These are phyloP conservation scores for Xylaria sp. DNA, from an alignment of 2,329 filamentous ascomycete genomes.

Conservation along the genomic window DNA sequence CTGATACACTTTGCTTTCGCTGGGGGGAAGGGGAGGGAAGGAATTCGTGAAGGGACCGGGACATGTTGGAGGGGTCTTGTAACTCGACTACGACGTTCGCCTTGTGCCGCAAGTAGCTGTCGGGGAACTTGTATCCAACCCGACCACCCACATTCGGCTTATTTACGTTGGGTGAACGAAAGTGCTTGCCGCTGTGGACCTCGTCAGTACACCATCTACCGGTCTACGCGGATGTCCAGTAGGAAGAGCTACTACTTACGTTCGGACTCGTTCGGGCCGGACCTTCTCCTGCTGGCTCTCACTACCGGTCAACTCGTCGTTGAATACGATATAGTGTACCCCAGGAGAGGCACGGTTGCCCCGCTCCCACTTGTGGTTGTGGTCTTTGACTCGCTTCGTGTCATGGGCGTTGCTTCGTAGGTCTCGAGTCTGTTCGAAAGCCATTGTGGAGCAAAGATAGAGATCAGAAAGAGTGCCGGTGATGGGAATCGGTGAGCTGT, in stretches of 20 bases:
- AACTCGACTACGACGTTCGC: slow-evolving; percentile 52
- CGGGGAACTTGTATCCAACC: slow-evolving; percentile 42
- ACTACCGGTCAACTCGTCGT: slow-evolving; percentile 40
- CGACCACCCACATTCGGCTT: slow-evolving; percentile 47
- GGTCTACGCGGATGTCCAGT: background rate
- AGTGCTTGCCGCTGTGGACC: slow-evolving; percentile 25
- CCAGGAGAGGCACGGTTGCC: slow-evolving; percentile 52
- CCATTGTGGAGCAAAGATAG: slow-evolving; percentile 39
- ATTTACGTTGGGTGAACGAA: slow-evolving; percentile 50
- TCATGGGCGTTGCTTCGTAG: slow-evolving; percentile 57
- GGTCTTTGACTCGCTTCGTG: slow-evolving; percentile 58
- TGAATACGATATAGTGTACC: slow-evolving; percentile 28
- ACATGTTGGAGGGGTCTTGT: slow-evolving; percentile 50
- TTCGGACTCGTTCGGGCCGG: slow-evolving; percentile 50
- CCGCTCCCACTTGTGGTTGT: slow-evolving; percentile 55
- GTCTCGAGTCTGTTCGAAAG: slow-evolving; percentile 53
- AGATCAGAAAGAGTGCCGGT: background rate
- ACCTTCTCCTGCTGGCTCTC: slow-evolving; percentile 51
- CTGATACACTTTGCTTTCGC: slow-evolving; percentile 46
- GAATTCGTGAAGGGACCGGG: slow-evolving; percentile 52
- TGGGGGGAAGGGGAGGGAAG: slow-evolving; percentile 43
- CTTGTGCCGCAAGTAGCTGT: slow-evolving; percentile 50
- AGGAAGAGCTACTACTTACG: slow-evolving; percentile 46
- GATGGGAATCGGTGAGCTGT: background rate
- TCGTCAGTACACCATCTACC: slow-evolving; percentile 5